Evolutionary conservation across 306 rosid species (phyloP), one percentile per base, ranked within the genome.

Genomic region (Pueraria montana): DNA sequence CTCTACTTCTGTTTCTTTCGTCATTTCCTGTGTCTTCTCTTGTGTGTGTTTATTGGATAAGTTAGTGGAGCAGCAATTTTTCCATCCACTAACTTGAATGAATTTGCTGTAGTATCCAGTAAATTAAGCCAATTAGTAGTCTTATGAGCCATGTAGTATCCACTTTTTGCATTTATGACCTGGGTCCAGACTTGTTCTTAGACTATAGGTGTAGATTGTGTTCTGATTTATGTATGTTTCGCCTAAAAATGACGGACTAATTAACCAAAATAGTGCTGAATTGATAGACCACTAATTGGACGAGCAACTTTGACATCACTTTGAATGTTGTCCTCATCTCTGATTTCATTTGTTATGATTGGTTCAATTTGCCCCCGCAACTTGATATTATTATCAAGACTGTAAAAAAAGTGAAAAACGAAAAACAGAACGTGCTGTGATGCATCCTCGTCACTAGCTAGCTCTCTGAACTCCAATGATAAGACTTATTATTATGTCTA

Each of bases 381-480:
- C 24, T 18, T 53, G 26, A 53, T n/a, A n/a, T n/a, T n/a, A n/a
- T 53, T 18, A 18, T 21, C 32, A 24, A 24, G 9, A 59, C 36
- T 0, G 17, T 23, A 26, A 11, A 23, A 48, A 12, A 21, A 23
- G 36, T 61, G 66, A 61, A 61, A 61, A 27, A 63, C 4, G 12
- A 10, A 58, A 21, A 21, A 16, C 6, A 64, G 46, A 62, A 27
- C 20, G 68, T 27, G 68, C 4, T 27, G 20, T 12, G 32, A 56
- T 56, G 16, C 32, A 61, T 27, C 40, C 40, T 26, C 10, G 21
- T 58, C 27, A 55, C 13, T 55, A 20, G 27, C 13, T 55, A 20
- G 27, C 62, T 55, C 14, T 65, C 7, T 65, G 48, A 34, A 32
- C 14, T 65, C 49, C 72, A 66, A 66, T 66, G 49, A 66, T 66